Percentiles rank a stretch among this genome's conserved stretches.
These are phyloP conservation scores for Gracilaria gracilis DNA, from an alignment of 23 red algal species.

Conservation along the genomic window DNA sequence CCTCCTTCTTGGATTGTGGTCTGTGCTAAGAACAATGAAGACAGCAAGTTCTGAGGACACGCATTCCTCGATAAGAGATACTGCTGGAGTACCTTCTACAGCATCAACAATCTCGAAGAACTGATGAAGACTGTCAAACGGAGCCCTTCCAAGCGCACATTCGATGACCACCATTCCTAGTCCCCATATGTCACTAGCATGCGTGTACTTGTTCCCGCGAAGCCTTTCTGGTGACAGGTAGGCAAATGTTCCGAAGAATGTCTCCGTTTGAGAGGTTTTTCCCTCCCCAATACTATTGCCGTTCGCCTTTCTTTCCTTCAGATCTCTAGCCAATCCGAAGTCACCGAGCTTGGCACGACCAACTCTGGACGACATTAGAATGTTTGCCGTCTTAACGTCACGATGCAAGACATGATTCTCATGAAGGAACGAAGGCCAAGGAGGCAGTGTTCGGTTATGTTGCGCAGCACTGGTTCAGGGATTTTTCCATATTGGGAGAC, in stretches of 20 bases:
- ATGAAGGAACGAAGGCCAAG: conserved; percentile 79
- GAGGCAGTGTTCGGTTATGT: conserved; percentile 79
- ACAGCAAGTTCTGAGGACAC: conserved; percentile 57
- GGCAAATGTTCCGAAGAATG: conserved; percentile 80
- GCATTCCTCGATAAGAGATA: conserved; percentile 35
- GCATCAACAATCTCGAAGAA: conserved; percentile 80
- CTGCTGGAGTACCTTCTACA: conserved; percentile 16
- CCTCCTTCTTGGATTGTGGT: conserved; percentile 50
- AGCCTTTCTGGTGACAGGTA: conserved; percentile 89
- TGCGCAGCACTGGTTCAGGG: conserved; percentile 73
- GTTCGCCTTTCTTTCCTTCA: conserved; percentile 43
- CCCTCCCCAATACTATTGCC: conserved; percentile 39
- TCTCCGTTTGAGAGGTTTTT: conserved; percentile 56
- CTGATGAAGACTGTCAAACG: conserved; percentile 75
- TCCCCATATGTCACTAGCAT: conserved; percentile 84
- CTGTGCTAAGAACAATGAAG: conserved; percentile 62
- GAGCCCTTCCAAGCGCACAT: conserved; percentile 69
- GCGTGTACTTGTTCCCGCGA: conserved; percentile 72
- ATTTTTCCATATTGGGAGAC: conserved; percentile 55
- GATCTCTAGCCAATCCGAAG: conserved; percentile 85
- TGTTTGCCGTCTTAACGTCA: conserved; percentile 90
- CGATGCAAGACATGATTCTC: conserved; percentile 79
- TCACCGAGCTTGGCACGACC: conserved; percentile 80
- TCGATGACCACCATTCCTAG: conserved; percentile 78
- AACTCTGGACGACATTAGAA: conserved; percentile 61